Evolutionary conservation across 75 land plant genomes (phyloP), one percentile per base, ranked within the genome.

Genomic region (Sequoiadendron giganteum): DNA sequence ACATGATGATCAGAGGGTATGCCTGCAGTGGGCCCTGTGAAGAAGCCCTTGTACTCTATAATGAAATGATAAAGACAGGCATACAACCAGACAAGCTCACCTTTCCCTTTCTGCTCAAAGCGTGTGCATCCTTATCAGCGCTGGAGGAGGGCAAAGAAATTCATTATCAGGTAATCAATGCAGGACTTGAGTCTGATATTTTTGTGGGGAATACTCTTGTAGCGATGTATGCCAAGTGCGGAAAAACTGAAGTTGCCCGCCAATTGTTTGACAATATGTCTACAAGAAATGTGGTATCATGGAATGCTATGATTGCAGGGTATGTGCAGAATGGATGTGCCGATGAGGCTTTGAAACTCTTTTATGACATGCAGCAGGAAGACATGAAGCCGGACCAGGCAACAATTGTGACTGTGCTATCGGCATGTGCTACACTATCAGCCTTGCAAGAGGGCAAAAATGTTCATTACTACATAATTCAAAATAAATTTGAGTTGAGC

Each of bases 291-390:
- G 79, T 90, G 8, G 90, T 91, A 9, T 90, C 91, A 9, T 93
- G 94, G 94, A 91, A 92, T 40, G 87, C 84, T 39, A 38, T 92
- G 88, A 88, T 92, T 52, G 61, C 87, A 52, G 88, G 90, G 28
- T 91, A 89, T 85, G 87, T 87, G 5, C 85, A 85, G 16, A 40
- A 42, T 45, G 90, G 90, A 61, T 38, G 58, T 9, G 70, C 52
- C 58, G 32, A 86, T 25, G 77, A 78, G 45, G 55, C 89, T 15
- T 36, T 88, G 16, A 45, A 70, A 47, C 16, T 85, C 2, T 87
- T 52, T 86, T 13, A 72, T 42, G 72, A 90, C 39, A 87, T 91
- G 89, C 54, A 80, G 40, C 32, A 86, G 39, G 30, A 18, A 34
- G 87, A 85, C 48, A 54, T 88, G 19, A 45, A 82, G 39, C 87